These are phyloP conservation scores for Beta vulgaris DNA, from an alignment of 148 eudicot genomes.

Conservation along the genomic window DNA sequence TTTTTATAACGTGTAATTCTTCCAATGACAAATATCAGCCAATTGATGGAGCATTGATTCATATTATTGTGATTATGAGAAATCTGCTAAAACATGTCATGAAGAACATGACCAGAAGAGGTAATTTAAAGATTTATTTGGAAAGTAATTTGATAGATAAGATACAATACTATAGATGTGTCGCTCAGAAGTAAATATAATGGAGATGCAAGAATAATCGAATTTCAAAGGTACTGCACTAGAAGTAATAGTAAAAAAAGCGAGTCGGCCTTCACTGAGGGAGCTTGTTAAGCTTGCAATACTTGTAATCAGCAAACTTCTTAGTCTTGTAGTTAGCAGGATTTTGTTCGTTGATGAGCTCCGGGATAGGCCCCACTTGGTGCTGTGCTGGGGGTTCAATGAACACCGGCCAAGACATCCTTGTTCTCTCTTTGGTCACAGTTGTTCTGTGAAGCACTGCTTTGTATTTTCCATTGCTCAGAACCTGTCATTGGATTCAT, in stretches of 20 bases:
- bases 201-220: not conserved
- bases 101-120: too few species aligned
- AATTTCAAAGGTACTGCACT: not conserved
- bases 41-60: too few species aligned
- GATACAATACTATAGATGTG: too few species aligned
- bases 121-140: not conserved
- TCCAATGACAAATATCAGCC: too few species aligned
- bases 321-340: slow-evolving; percentile 64
- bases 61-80: too few species aligned
- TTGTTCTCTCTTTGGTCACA: slow-evolving; percentile 62
- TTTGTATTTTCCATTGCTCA: slow-evolving; percentile 83
- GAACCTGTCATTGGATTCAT: slow-evolving; percentile 29
- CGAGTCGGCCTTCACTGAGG: slow-evolving; percentile 37
- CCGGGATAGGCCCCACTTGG: slow-evolving; percentile 49
- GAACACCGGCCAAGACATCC: slow-evolving; percentile 94
- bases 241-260: not conserved
- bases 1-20: too few species aligned
- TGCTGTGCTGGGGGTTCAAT: slow-evolving; percentile 65
- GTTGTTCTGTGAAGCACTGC: slow-evolving; percentile 64
- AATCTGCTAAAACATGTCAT: too few species aligned
- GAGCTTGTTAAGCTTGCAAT: slow-evolving; percentile 72
- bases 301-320: slow-evolving; percentile 58
- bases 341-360: slow-evolving; percentile 44
- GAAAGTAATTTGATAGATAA: not conserved
- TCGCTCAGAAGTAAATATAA: too few species aligned